Evolutionary conservation across 1,284 basidiomycete genomes (phyloP), one percentile per base, ranked within the genome.

Genomic region (Ceratobasidium sp.): DNA sequence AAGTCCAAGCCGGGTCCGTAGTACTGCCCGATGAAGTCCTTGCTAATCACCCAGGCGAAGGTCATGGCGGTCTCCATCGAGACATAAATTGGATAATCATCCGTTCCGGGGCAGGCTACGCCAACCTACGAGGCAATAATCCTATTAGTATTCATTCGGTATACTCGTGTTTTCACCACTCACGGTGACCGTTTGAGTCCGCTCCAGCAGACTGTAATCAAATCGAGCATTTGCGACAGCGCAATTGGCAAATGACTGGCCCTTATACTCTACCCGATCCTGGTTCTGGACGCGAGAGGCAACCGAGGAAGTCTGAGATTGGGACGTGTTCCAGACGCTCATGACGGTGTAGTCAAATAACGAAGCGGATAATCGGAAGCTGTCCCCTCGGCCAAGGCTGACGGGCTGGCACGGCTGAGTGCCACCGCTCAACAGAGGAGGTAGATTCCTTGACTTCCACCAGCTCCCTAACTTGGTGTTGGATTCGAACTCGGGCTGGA

Each of bases 1-100:
- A 41, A 22, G n/a, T 72, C n/a, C 41, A 48, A 27, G n/a, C 45
- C 48, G 2, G 57, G 27, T 2, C 56, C 69, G 27, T 60, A 72
- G 48, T 72, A 72, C 45, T 60, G 56, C 3, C 69, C 69, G 19
- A 72, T 27, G 27, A 60, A 72, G 57, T 72, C 69, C 22, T 62
- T 72, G 31, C 17, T 51, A 22, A 53, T 27, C n/a, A 33, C 45
- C 11, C 17, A 29, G 27, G 56, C 69, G 22, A 72, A 72, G 17
- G 50, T 45, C 1, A 72, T 51, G 0, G 19, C 17, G n/a, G 69
- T 60, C 27, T 72, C 44, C 57, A 72, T 59, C 9, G 57, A 60
- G 15, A 60, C 57, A 15, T 36, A 50, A 2, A 72, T 19, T 15
- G 69, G 69, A 29, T 59, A 72, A 1, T 65, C 63, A 1, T 15